phyloP scores from a whole-genome alignment of 2,329 filamentous ascomycete genomes.

The Chrysoporthe puriensis region DNA sequence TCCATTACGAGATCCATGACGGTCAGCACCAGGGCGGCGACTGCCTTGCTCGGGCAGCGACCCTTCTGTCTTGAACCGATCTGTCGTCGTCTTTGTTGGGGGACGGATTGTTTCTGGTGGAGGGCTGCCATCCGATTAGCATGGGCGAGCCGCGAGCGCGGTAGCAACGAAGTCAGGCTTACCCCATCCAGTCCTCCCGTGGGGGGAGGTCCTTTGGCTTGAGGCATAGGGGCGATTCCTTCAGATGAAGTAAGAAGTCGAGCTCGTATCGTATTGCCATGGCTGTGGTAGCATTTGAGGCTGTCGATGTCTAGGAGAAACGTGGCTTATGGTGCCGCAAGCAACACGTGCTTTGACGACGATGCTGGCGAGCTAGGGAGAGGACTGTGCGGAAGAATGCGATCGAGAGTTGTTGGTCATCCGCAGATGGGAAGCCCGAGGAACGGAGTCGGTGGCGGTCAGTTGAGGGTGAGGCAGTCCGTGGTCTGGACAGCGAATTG shows the following conservation, averaged over 20 bases:
- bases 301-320: not conserved
- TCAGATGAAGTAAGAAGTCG: constrained; percentile 75
- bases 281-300: constrained; percentile 20
- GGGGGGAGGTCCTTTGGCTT: constrained; percentile 81
- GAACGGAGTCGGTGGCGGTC: constrained; percentile 12
- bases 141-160: constrained; percentile 10
- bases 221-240: constrained; percentile 79
- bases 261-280: constrained; percentile 72
- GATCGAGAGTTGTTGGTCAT: constrained; percentile 8
- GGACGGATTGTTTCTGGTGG: constrained; percentile 51
- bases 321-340: constrained; percentile 10
- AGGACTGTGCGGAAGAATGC: not conserved
- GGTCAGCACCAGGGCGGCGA: constrained; percentile 55
- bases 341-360: constrained; percentile 7
- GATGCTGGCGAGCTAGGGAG: not conserved
- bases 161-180: constrained; percentile 38
- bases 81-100: constrained; percentile 48
- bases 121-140: constrained; percentile 40
- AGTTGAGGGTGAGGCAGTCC: constrained; percentile 14
- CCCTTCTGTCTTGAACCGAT: constrained; percentile 49
- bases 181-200: constrained; percentile 97
- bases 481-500: not conserved
- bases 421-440: constrained; percentile 21
- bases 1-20: constrained; percentile 59
- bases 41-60: constrained; percentile 53